phyloP scores from a whole-genome alignment of 768 basidiomycete genomes.

The Cubamyces sp. region DNA sequence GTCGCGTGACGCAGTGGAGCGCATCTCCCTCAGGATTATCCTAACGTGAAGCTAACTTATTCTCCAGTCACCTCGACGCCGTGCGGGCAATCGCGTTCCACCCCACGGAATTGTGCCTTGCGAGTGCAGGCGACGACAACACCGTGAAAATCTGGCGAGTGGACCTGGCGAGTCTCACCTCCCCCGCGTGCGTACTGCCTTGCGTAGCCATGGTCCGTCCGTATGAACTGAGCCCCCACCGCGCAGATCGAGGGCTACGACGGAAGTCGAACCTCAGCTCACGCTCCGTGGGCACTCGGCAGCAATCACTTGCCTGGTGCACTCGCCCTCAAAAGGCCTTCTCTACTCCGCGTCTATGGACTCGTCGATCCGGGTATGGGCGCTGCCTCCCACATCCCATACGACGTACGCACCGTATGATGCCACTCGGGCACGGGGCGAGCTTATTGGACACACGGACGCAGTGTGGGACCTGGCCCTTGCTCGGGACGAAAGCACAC shows the following conservation, averaged over 20 bases:
- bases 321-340: conserved; percentile 73
- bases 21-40: conserved; percentile 1
- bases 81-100: conserved; percentile 92
- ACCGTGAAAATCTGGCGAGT: conserved; percentile 96
- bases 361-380: conserved; percentile 92
- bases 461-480: conserved; percentile 96
- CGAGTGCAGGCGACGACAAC: conserved; percentile 94
- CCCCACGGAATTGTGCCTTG: conserved; percentile 80
- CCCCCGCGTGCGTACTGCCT: conserved; percentile 66
- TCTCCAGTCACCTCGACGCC: conserved; percentile 84
- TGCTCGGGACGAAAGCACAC: conserved; percentile 77
- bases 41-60: conserved; percentile 21
- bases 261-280: conserved; percentile 90
- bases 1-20: conserved; percentile 38
- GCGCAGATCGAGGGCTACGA: conserved; percentile 65
- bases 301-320: conserved; percentile 83
- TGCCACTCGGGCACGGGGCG: conserved; percentile 71
- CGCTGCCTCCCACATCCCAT: conserved; percentile 71
- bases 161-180: conserved; percentile 74
- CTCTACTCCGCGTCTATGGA: conserved; percentile 94
- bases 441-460: conserved; percentile 91
- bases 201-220: conserved; percentile 8
- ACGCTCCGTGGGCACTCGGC: conserved; percentile 94
- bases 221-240: conserved; percentile 19
- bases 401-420: conserved; percentile 94